Evolutionary conservation across 768 basidiomycete species (phyloP).

Genomic region (Rhodotorula kratochvilovae): DNA sequence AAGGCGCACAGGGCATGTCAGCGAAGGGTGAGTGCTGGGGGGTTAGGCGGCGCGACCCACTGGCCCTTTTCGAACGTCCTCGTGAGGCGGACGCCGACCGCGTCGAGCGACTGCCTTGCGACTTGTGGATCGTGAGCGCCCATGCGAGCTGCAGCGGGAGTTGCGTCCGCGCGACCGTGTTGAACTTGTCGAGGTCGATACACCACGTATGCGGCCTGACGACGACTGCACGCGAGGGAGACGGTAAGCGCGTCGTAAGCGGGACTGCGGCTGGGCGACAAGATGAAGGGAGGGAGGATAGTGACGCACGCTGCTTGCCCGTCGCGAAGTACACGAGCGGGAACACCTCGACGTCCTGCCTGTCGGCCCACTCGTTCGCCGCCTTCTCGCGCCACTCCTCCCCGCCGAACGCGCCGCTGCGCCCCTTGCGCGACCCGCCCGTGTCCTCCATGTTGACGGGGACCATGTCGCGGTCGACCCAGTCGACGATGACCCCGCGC

Average conservation of each 20-base stretch:
- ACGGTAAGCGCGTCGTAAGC: not conserved
- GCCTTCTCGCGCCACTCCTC: conserved; percentile 38
- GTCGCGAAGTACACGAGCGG: conserved; percentile 33
- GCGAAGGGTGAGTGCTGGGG: too few relatives aligned
- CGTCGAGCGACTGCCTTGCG: conserved; percentile 93
- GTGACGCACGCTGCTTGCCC: conserved; percentile 19
- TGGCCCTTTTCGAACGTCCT: conserved; percentile 67
- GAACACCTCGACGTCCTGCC: conserved; percentile 20
- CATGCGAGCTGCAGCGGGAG: conserved; percentile 87
- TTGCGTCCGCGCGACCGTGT: conserved; percentile 57
- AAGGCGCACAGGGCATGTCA: not conserved
- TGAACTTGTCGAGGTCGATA: conserved; percentile 31
- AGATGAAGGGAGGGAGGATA: too few relatives aligned
- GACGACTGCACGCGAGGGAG: not conserved
- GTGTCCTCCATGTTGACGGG: not conserved
- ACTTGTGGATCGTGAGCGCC: conserved; percentile 68
- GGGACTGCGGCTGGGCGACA: too few relatives aligned
- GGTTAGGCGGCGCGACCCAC: not conserved
- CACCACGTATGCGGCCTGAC: conserved; percentile 24
- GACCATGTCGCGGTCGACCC: conserved; percentile 15
- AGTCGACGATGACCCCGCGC: conserved; percentile 38
- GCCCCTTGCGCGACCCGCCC: not conserved
- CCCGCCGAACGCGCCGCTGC: conserved; percentile 10
- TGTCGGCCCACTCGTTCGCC: conserved; percentile 18
- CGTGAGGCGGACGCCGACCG: conserved; percentile 85